Evolutionary conservation across 345 rosid species (phyloP).

Genomic region (Hibiscus tridactylites): DNA sequence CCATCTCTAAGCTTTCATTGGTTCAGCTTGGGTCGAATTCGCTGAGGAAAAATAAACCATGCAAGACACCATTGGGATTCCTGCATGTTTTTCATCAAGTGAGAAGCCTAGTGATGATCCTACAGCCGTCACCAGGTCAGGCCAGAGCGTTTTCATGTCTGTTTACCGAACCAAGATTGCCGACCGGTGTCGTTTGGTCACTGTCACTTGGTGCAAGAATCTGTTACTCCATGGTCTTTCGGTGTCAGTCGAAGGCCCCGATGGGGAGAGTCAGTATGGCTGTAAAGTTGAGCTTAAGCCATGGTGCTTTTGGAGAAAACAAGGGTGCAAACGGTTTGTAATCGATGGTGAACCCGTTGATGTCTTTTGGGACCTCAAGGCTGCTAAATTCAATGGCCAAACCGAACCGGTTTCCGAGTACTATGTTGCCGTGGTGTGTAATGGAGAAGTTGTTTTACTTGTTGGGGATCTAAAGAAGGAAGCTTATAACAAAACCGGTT

Average conservation of each 20-base stretch:
- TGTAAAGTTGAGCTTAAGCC: slow-evolving; percentile 71
- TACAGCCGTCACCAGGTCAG: slow-evolving; percentile 44
- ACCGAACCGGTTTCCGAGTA: slow-evolving; percentile 55
- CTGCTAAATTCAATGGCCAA: slow-evolving; percentile 59
- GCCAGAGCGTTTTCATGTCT: slow-evolving; percentile 62
- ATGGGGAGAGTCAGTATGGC: slow-evolving; percentile 36
- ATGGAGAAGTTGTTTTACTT: slow-evolving; percentile 66
- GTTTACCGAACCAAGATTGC: slow-evolving; percentile 49
- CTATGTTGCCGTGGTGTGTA: slow-evolving; percentile 70
- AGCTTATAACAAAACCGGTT: slow-evolving; percentile 56
- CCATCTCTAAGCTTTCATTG: not conserved
- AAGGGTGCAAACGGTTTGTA: slow-evolving; percentile 45
- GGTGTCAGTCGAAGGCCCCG: slow-evolving; percentile 40
- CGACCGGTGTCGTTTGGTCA: slow-evolving; percentile 49
- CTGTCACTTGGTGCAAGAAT: slow-evolving; percentile 65
- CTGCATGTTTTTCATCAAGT: slow-evolving; percentile 55
- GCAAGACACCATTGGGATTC: slow-evolving; percentile 56
- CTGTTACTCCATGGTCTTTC: slow-evolving; percentile 50
- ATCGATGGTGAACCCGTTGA: slow-evolving; percentile 49
- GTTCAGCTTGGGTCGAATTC: not conserved
- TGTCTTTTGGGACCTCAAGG: slow-evolving; percentile 55
- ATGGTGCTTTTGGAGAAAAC: slow-evolving; percentile 75
- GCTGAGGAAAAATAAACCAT: slow-evolving; percentile 12
- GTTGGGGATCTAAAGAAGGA: slow-evolving; percentile 74
- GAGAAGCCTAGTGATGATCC: slow-evolving; percentile 40